Conservation (phyloP, 2,329 filamentous ascomycete genomes). For the Lecanicillium sp. region DNA sequence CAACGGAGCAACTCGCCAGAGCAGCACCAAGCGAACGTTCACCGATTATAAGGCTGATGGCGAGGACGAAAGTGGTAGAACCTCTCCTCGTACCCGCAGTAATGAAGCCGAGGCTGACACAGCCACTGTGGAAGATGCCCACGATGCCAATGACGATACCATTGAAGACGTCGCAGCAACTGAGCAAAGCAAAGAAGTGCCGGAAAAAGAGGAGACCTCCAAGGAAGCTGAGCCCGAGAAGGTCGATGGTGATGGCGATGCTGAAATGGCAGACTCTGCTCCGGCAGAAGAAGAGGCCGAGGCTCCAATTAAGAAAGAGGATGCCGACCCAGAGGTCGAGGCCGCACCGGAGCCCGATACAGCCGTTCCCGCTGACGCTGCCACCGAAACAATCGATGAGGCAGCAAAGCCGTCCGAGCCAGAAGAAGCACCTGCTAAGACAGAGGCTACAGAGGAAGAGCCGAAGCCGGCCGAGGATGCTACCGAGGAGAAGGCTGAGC, state of each 20-base stretch:
- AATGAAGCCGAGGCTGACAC: constrained; percentile 22
- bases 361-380: background rate
- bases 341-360: constrained; percentile 13
- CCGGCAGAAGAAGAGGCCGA: constrained; percentile 20
- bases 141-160: constrained; percentile 31
- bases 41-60: constrained; percentile 38
- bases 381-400: constrained; percentile 11
- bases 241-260: constrained; percentile 40
- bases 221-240: constrained; percentile 19
- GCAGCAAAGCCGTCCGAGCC: constrained; percentile 13
- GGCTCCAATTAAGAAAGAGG: constrained; percentile 28
- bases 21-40: constrained; percentile 41
- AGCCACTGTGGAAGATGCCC: constrained; percentile 19
- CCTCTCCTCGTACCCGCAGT: constrained; percentile 26
- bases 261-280: constrained; percentile 38
- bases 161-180: constrained; percentile 32
- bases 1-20: constrained; percentile 58
- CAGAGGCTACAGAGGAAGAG: constrained; percentile 12
- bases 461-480: constrained; percentile 10
- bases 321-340: constrained; percentile 24
- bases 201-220: constrained; percentile 10
- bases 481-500: constrained; percentile 7
- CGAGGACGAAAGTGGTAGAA: constrained; percentile 28
- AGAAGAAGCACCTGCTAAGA: constrained; percentile 1
- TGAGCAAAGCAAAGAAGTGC: constrained; percentile 18